Percentiles rank a stretch among this genome's conserved stretches.
Evolutionary conservation across 148 eudicot genomes (phyloP).

Genomic region (Silene latifolia): DNA sequence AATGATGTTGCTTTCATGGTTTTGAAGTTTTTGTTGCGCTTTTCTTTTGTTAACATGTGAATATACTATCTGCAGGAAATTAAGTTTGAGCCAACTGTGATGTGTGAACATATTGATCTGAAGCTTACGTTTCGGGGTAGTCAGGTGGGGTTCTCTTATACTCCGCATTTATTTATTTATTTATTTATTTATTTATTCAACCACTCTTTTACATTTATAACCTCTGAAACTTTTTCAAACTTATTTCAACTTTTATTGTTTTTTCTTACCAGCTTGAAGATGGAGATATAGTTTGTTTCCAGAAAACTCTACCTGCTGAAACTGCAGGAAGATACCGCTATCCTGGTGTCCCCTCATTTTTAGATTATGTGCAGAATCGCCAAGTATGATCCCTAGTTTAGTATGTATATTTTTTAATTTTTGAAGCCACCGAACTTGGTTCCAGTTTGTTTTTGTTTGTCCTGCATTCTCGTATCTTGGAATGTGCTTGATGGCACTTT

Average conservation of each 20-base stretch:
- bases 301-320: conserved; percentile 46
- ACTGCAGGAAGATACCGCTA: conserved; percentile 44
- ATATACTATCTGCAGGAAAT: conserved; percentile 47
- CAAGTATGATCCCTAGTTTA: conserved; percentile 40
- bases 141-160: conserved; percentile 40
- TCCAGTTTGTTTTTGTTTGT: neutral
- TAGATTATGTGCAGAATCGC: conserved; percentile 71
- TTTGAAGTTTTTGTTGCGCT: neutral
- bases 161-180: too few relatives aligned
- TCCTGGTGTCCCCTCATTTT: conserved; percentile 64
- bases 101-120: conserved; percentile 70
- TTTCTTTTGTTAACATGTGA: neutral
- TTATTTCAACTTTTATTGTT: neutral
- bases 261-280: conserved; percentile 58
- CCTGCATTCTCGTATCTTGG: neutral
- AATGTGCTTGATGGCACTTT: neutral
- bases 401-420: neutral
- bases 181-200: too few relatives aligned
- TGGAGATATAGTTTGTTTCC: conserved; percentile 75
- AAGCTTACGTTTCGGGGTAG: conserved; percentile 46
- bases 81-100: conserved; percentile 68
- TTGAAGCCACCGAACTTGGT: neutral
- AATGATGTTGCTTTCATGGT: neutral
- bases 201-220: neutral
- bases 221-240: neutral